Conservation (phyloP, 1,139 yeast species). For the Sugiyamaella pinicola region DNA sequence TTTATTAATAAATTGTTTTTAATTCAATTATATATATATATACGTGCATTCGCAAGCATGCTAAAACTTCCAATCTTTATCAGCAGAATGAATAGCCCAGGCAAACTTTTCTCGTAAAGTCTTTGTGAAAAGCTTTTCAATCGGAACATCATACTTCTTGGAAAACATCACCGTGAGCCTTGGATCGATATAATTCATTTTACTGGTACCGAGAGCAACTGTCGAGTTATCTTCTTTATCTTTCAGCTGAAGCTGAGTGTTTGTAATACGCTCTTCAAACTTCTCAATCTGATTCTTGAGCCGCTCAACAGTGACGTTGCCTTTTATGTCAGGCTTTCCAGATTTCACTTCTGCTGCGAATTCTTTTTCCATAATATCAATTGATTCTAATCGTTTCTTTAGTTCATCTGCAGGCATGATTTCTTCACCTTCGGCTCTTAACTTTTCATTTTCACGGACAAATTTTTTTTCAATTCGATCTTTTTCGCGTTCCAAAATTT, state of each 20-base stretch:
- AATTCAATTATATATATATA: background rate
- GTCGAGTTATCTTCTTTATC: constrained; percentile 94
- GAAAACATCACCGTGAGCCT: constrained; percentile 88
- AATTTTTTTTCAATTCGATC: constrained; percentile 68
- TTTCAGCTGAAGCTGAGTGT: constrained; percentile 71
- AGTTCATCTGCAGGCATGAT: constrained; percentile 57
- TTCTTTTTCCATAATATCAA: constrained; percentile 57
- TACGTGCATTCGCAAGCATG: background rate
- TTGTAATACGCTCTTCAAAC: constrained; percentile 69
- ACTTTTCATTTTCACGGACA: constrained; percentile 75
- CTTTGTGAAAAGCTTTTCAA: constrained; percentile 88
- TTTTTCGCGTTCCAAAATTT: constrained; percentile 59
- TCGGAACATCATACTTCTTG: constrained; percentile 83
- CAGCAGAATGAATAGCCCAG: constrained; percentile 95
- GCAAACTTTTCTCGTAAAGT: constrained; percentile 88
- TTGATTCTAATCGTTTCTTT: constrained; percentile 59
- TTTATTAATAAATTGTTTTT: background rate
- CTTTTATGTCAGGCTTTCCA: constrained; percentile 61
- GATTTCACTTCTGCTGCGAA: constrained; percentile 62
- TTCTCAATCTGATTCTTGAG: constrained; percentile 71
- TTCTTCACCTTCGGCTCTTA: constrained; percentile 58
- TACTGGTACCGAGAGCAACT: constrained; percentile 90
- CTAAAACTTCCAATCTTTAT: constrained; percentile 82
- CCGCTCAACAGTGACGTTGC: constrained; percentile 64
- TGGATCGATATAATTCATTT: constrained; percentile 94